Conservation (phyloP, 2,329 filamentous ascomycete genomes). For the Phaeomoniella chlamydospora region DNA sequence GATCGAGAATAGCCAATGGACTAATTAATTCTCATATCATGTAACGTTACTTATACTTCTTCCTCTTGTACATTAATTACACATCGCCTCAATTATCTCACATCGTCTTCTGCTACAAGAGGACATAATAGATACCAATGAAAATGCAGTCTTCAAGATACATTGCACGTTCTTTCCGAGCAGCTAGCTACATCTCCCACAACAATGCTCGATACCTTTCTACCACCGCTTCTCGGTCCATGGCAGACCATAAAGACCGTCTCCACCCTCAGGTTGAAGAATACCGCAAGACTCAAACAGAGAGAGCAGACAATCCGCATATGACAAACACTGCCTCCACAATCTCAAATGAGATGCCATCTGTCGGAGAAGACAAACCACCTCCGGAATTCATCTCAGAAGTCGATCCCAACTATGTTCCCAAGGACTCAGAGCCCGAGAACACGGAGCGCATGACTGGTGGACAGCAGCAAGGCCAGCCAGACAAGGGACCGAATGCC, state of each 20-base stretch:
- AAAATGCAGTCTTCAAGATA: slow-evolving; percentile 16
- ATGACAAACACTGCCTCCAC: slow-evolving; percentile 51
- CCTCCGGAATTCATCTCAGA: slow-evolving; percentile 47
- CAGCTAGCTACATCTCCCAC: slow-evolving; percentile 19
- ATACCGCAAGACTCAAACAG: slow-evolving; percentile 40
- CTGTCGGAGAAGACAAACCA: slow-evolving; percentile 38
- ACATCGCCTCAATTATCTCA: no score
- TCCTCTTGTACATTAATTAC: no score
- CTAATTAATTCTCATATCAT: no score
- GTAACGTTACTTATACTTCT: no score
- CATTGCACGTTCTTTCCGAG: slow-evolving; percentile 28
- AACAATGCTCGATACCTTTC: slow-evolving; percentile 7
- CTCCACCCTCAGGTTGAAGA: slow-evolving; percentile 27
- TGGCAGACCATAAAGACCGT: slow-evolving; percentile 29
- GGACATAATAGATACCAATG: no score
- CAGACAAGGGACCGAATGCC: slow-evolving; percentile 32
- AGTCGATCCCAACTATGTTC: slow-evolving; percentile 39
- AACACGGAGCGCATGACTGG: slow-evolving; percentile 53
- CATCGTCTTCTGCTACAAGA: no score
- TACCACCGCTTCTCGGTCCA: slow-evolving; percentile 14
- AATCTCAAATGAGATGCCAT: slow-evolving; percentile 44
- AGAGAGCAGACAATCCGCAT: slow-evolving; percentile 45
- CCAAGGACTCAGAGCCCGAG: slow-evolving; percentile 45
- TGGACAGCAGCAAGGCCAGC: slow-evolving; percentile 39
- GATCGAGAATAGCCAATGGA: no score